Conservation (phyloP, 306 rosid species). For the Sophora flavescens region DNA sequence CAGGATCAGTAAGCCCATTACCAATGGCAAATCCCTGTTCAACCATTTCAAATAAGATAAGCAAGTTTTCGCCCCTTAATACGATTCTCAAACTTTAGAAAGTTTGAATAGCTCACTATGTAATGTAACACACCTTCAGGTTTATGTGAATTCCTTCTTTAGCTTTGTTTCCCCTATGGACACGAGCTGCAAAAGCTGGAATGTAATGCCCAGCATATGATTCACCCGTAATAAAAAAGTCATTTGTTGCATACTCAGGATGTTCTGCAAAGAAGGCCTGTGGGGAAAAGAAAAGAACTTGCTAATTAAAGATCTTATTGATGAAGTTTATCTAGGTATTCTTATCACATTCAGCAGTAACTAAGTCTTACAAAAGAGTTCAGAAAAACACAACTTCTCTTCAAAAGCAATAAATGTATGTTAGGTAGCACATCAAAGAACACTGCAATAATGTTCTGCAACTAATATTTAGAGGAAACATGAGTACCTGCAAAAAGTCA, state of each 20-base stretch:
- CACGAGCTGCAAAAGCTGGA: conserved; percentile 97
- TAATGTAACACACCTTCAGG: conserved; percentile 68
- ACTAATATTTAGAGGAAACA: conserved; percentile 30
- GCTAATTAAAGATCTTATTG: conserved; percentile 33
- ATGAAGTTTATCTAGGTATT: background rate
- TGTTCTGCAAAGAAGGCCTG: conserved; percentile 91
- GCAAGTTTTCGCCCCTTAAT: conserved; percentile 20
- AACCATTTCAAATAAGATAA: conserved; percentile 45
- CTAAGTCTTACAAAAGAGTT: background rate
- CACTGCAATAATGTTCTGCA: conserved; percentile 2
- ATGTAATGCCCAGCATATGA: conserved; percentile 99
- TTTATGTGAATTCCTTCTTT: conserved; percentile 95
- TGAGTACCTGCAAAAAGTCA: conserved; percentile 85
- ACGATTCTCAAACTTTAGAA: background rate
- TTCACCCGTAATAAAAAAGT: conserved; percentile 94
- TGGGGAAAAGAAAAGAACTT: conserved; percentile 24
- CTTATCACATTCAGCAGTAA: background rate
- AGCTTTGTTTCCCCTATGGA: conserved; percentile 91
- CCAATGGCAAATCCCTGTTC: conserved; percentile 98
- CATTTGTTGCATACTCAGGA: conserved; percentile 79
- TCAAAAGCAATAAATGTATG: conserved; percentile 23
- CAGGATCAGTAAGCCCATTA: conserved; percentile 98
- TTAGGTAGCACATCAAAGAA: conserved; percentile 26
- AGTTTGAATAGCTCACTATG: conserved; percentile 12
- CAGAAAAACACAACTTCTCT: background rate